Percentiles rank a stretch among this genome's conserved stretches.
These are phyloP conservation scores for Colletotrichum eremochloae DNA, from an alignment of 2,329 filamentous ascomycete species.

Conservation along the genomic window DNA sequence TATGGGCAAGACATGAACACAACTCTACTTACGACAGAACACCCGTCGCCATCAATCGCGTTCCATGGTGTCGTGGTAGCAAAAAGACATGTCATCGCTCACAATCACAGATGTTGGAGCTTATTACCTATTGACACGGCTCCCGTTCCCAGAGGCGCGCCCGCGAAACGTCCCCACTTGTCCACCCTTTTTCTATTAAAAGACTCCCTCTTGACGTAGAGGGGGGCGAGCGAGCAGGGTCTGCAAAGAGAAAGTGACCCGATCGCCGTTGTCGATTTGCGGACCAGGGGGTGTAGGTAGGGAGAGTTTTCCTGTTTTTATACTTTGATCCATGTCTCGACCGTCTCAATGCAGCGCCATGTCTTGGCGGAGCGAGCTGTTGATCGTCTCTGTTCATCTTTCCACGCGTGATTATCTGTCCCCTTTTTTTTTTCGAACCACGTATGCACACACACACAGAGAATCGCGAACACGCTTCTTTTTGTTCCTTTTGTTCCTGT, in stretches of 20 bases:
- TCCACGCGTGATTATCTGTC: neutral
- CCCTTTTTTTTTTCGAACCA: neutral
- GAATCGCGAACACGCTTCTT: neutral
- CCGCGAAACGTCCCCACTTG: neutral
- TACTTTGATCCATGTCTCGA: slow-evolving; percentile 15
- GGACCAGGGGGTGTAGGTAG: no score
- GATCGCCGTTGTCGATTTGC: neutral
- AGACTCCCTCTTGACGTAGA: neutral
- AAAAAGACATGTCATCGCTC: neutral
- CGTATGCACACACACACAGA: neutral
- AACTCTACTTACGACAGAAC: neutral
- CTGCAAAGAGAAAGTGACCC: neutral
- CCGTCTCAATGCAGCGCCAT: neutral
- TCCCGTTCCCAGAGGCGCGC: neutral
- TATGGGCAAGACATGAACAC: no score
- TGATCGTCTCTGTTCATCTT: neutral
- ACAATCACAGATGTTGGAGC: neutral
- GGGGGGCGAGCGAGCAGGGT: neutral
- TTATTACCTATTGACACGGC: neutral
- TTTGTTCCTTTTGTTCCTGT: neutral
- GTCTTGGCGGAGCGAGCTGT: neutral
- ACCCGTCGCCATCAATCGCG: neutral
- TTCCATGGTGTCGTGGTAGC: neutral
- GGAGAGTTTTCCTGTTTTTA: neutral
- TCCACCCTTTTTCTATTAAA: neutral